Percentiles rank a stretch among this genome's conserved stretches.
Conservation (phyloP, 768 basidiomycete species). For the Lenzites betulinus region DNA sequence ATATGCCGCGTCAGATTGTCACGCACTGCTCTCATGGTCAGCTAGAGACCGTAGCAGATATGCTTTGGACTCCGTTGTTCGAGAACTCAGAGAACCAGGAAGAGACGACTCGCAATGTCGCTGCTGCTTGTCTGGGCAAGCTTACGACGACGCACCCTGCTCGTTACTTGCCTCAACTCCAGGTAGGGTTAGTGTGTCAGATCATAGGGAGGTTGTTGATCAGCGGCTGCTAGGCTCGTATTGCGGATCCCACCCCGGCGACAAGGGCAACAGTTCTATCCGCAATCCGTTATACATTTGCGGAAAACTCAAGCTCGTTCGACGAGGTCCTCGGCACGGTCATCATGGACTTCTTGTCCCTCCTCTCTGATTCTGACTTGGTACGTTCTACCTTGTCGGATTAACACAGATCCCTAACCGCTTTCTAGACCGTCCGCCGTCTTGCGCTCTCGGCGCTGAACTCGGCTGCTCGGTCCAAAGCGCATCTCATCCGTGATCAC, state of each 20-base stretch:
- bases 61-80: conserved; percentile 91
- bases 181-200: conserved; percentile 50
- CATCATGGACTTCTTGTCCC: conserved; percentile 86
- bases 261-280: conserved; percentile 89
- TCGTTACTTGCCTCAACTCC: conserved; percentile 89
- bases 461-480: conserved; percentile 93
- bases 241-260: conserved; percentile 65
- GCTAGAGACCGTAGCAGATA: conserved; percentile 83
- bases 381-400: conserved; percentile 45
- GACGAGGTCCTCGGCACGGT: conserved; percentile 89
- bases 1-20: conserved; percentile 61
- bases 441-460: conserved; percentile 89
- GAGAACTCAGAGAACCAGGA: conserved; percentile 88
- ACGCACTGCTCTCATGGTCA: conserved; percentile 86
- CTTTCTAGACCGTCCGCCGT: conserved; percentile 78
- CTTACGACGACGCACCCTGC: conserved; percentile 90
- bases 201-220: background rate
- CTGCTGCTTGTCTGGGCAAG: conserved; percentile 95
- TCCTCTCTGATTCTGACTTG: conserved; percentile 87
- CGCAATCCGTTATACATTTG: conserved; percentile 89
- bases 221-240: conserved; percentile 50
- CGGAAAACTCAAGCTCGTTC: conserved; percentile 80
- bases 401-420: background rate
- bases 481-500: conserved; percentile 87
- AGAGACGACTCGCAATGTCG: conserved; percentile 91